Evolutionary conservation across 2,329 filamentous ascomycete genomes (phyloP).

Genomic region (Trichoderma simmonsii): DNA sequence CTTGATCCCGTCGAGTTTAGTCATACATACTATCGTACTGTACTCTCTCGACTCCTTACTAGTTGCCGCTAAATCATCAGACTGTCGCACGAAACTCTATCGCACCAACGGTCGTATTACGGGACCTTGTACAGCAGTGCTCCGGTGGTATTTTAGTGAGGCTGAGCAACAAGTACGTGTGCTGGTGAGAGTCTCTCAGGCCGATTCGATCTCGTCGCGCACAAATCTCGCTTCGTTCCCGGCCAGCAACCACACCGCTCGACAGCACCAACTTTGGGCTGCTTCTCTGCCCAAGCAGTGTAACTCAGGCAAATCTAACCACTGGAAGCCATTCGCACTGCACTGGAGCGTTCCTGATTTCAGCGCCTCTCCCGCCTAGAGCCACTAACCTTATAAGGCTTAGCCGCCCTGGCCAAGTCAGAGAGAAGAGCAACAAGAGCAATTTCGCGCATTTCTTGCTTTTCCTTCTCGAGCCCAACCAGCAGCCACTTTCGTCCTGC

Average conservation of each 20-base stretch:
- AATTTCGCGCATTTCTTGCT: slow-evolving; percentile 38
- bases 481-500: slow-evolving; percentile 15
- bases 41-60: not conserved
- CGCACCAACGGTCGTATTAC: not conserved
- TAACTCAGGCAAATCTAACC: not conserved
- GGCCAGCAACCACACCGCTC: slow-evolving; percentile 7
- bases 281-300: not conserved
- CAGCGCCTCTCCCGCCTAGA: not conserved
- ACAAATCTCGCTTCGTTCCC: slow-evolving; percentile 16
- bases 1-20: not conserved
- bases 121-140: not conserved
- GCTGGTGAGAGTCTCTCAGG: not conserved
- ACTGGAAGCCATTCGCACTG: not conserved
- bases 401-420: slow-evolving; percentile 21
- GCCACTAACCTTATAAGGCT: slow-evolving; percentile 21
- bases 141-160: not conserved
- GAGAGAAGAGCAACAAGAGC: slow-evolving; percentile 28
- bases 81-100: not conserved
- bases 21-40: not conserved
- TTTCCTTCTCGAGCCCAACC: slow-evolving; percentile 1
- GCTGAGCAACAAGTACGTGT: not conserved
- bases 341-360: not conserved
- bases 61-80: not conserved
- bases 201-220: not conserved
- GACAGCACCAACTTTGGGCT: not conserved